Evolutionary conservation across 2,329 filamentous ascomycete genomes (phyloP).

Genomic region (Aspergillus pseudoglaucus): DNA sequence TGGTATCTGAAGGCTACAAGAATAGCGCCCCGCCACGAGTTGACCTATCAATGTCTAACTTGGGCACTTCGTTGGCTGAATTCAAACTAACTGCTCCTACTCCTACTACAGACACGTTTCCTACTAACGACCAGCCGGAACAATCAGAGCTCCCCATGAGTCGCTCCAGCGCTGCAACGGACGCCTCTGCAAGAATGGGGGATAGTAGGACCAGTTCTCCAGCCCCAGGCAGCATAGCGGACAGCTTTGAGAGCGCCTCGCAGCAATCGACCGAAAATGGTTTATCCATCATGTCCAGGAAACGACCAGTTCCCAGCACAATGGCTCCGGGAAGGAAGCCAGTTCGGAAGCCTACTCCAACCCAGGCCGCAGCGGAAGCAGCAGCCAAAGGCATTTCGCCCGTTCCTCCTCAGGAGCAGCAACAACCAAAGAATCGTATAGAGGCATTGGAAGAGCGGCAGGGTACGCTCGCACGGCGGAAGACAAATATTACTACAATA

Average conservation of each 20-base stretch:
- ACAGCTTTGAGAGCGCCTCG: conserved; percentile 21
- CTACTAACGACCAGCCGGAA: conserved; percentile 24
- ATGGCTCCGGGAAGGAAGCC: conserved; percentile 27
- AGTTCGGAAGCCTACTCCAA: conserved; percentile 39
- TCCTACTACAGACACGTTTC: background rate
- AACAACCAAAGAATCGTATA: conserved; percentile 53
- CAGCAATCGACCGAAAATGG: conserved; percentile 27
- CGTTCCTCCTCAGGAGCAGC: conserved; percentile 54
- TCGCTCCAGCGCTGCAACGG: conserved; percentile 60
- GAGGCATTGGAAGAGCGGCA: conserved; percentile 61
- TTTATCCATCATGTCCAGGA: conserved; percentile 35
- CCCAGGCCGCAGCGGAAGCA: conserved; percentile 19
- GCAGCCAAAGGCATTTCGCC: conserved; percentile 53
- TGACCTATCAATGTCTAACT: conserved; percentile 19
- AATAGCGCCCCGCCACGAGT: conserved; percentile 15
- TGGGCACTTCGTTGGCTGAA: conserved; percentile 26
- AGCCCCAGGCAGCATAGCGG: conserved; percentile 31
- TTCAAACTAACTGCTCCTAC: conserved; percentile 29
- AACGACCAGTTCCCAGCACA: conserved; percentile 30
- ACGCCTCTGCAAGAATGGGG: conserved; percentile 46
- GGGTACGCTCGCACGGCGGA: conserved; percentile 58
- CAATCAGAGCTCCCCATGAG: conserved; percentile 31
- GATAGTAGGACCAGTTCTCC: conserved; percentile 34
- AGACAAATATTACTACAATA: conserved; percentile 63
- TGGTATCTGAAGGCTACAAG: conserved; percentile 5